Evolutionary conservation across 1,284 basidiomycete genomes (phyloP), one percentile per base, ranked within the genome.

Genomic region (Porogramme epimiltina): DNA sequence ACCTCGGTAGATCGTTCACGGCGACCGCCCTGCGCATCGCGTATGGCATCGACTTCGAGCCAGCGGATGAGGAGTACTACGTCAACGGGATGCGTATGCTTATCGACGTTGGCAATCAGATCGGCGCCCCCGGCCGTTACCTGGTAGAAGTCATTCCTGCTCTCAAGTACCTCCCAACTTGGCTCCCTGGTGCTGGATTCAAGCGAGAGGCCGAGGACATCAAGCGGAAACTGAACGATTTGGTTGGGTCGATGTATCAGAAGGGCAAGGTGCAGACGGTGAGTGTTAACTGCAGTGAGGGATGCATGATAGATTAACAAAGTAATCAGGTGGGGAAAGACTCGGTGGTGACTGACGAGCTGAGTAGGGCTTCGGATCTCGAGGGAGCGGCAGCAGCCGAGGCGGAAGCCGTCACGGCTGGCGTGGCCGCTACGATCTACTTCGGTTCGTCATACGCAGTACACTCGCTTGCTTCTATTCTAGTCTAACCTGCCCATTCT

Each of bases 31-130:
- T 68, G 49, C 55, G 51, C 25, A 59, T 71, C 28, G 48, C 66
- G 9, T 62, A 72, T 50, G 71, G 70, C 15, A 63, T 70, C 42
- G 52, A 62, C 39, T 56, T 62, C 6, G 28, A 31, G 28, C 9
- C 8, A 15, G 36, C 25, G 6, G 23, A 48, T 18, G 49, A 53
- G 31, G 15, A 31, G 9, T 15, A 15, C 9, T 15, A 31, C 28
- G 15, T 31, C 28, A 31, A 31, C 28, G 28, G 28, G 15, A 8
- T 31, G 9, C 28, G 28, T 15, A 8, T 15, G 28, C 8, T 31
- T 15, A 8, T 31, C 9, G 15, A 8, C 9, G 15, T 15, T 15
- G 28, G 28, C 8, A 31, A 8, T 8, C 9, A 31, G 28, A 31
- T 31, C 15, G 9, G 8, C 28, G 28, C 15, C 15, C 28, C 28